Evolutionary conservation across 2,329 filamentous ascomycete genomes (phyloP), one percentile per base, ranked within the genome.

Genomic region (Fusarium sp.): DNA sequence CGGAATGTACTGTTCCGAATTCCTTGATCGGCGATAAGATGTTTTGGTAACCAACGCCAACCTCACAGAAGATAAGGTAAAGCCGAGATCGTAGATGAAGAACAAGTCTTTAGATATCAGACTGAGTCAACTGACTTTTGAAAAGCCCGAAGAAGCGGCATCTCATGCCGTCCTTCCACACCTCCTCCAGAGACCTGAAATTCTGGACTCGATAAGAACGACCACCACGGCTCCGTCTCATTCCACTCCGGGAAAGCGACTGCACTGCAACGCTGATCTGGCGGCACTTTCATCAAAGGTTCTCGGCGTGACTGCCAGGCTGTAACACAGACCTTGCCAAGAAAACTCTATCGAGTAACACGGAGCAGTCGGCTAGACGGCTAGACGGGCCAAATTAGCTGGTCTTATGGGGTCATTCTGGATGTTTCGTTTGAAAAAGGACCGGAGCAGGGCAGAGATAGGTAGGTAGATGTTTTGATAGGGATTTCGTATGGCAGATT

Each of bases 1-100:
- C 59, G 59, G 59, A 63, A 41, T 63, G 39, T 63, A 15, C 33
- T 18, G 39, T 61, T 63, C 59, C 59, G 59, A 55, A 33, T 63
- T 62, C 15, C 59, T 55, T 18, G 57, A 63, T 63, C 37, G 12
- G 59, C 46, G 57, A 41, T 35, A 39, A 41, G 16, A 39, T 29
- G 31, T 58, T 43, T 58, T 56, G 42, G 41, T 20, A 48, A 29
- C 43, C 24, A 38, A 24, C 11, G 26, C n/a, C 23, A 48, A 37
- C 20, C 26, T 31, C 16, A 24, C 16, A 5, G 16, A 38, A n/a
- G 24, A 20, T 23, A 26, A 16, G 6, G 41, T n/a, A 23, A 39
- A 24, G 18, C 33, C 28, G 15, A 38, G 29, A 50, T 20, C 15
- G 13, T 23, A n/a, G 24, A 38, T 29, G 33, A 35, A 31, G 7